These are phyloP conservation scores for Beta vulgaris DNA, from an alignment of 148 eudicot genomes.

Conservation along the genomic window DNA sequence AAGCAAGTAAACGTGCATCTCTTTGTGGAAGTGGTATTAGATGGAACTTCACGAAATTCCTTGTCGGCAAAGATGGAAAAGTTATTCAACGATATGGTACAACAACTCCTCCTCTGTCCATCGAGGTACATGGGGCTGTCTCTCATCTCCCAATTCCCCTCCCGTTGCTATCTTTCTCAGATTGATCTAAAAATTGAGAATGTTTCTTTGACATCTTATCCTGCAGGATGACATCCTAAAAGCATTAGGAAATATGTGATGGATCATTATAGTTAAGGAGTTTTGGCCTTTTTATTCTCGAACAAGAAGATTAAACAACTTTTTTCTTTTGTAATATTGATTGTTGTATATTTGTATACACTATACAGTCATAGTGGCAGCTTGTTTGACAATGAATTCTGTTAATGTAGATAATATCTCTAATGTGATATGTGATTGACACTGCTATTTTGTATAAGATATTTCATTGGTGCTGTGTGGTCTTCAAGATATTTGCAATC, in stretches of 20 bases:
- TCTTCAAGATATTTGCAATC: too few species aligned
- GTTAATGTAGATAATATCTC: background rate
- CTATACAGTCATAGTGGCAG: background rate
- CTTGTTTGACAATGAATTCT: background rate
- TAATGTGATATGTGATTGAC: too few species aligned
- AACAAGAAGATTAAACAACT: too few species aligned
- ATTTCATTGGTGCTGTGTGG: too few species aligned
- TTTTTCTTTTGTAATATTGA: background rate
- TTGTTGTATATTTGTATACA: background rate
- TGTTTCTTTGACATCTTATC: background rate
- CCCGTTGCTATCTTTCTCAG: background rate
- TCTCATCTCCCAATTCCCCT: background rate
- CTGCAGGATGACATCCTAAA: slow-evolving; percentile 51
- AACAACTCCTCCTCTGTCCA: slow-evolving; percentile 42
- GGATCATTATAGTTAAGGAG: background rate
- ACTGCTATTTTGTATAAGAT: too few species aligned
- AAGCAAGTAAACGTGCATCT: slow-evolving; percentile 45
- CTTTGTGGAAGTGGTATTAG: slow-evolving; percentile 55
- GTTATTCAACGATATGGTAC: slow-evolving; percentile 60
- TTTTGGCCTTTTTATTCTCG: background rate
- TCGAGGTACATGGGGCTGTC: slow-evolving; percentile 46
- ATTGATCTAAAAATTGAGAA: background rate
- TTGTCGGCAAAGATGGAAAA: slow-evolving; percentile 67
- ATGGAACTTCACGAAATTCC: slow-evolving; percentile 93
- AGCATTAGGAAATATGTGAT: slow-evolving; percentile 41